Base-by-base conservation (phyloP, 176 grass and related monocot species). In the Oryza australiensis region DNA sequence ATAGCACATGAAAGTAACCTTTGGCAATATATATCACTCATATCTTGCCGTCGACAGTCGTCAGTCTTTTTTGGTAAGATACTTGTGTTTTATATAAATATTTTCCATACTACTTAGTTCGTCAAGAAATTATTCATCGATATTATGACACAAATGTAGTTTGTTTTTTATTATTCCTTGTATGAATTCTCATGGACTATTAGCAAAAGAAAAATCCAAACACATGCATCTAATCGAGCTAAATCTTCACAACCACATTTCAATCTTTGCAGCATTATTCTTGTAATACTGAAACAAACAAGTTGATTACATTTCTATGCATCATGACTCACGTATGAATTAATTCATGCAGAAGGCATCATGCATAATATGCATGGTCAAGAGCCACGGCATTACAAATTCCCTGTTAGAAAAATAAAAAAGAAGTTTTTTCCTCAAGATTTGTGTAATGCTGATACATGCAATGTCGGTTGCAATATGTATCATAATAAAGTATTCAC, bases 151-250 rank as follows among this genome's bases (percentile, higher is more conserved):
- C 6, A 26, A 32, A 73, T 11, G 4, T 64, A 12, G 0, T 82
- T 64, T 82, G 11, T 64, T 64, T 73, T 1, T 42, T 15, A 46
- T 15, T 46, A 49, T 71, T 13, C 26, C 60, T 48, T 60, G 64
- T 26, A 84, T 4, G 15, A 15, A 29, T 15, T 55, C 23, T 42
- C 4, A 34, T 41, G 42, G 11, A 43, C 42, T 45, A 23, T 46
- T 84, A 84, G 13, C 66, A 49, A 46, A 70, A 24, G n/a, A 59
- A 62, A 76, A 32, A 13, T 49, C 26, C 8, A 70, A 70, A 26
- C 5, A 14, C n/a, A 57, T 9, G 7, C 15, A 68, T 33, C 23
- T 6, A 26, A 48, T 78, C 15, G n/a, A 71, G 7, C 40, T 70
- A 34, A 26, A n/a, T 42, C 26, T 79, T 67, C 30, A 7, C 63